Conservation (phyloP, 2,329 filamentous ascomycete genomes). For the Penicillium hordei region DNA sequence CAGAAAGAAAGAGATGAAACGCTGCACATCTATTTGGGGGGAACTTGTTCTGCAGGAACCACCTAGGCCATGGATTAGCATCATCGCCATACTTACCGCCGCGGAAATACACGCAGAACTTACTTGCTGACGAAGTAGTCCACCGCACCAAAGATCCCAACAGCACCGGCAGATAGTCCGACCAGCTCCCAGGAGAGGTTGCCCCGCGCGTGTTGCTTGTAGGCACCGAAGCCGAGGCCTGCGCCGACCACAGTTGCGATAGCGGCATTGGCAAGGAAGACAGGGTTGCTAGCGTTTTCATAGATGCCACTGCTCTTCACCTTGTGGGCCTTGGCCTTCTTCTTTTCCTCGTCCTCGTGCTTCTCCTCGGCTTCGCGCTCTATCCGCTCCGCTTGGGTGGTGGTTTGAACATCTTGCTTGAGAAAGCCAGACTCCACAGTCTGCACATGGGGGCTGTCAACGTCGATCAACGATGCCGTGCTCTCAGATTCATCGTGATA, state of each 20-base stretch:
- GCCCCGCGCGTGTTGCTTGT: slow-evolving; percentile 47
- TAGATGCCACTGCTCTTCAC: slow-evolving; percentile 38
- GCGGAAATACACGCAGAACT: slow-evolving; percentile 19
- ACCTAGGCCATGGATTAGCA: slow-evolving; percentile 36
- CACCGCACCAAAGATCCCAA: slow-evolving; percentile 46
- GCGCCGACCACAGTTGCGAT: slow-evolving; percentile 42
- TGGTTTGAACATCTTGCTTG: slow-evolving; percentile 46
- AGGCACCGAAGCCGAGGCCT: slow-evolving; percentile 49
- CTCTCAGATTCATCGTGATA: slow-evolving; percentile 43
- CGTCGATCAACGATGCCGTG: slow-evolving; percentile 47
- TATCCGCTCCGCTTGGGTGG: slow-evolving; percentile 48
- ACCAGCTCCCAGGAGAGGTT: slow-evolving; percentile 49
- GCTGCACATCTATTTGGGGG: slow-evolving; percentile 43
- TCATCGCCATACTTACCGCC: neutral
- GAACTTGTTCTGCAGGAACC: slow-evolving; percentile 53
- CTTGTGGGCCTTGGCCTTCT: slow-evolving; percentile 33
- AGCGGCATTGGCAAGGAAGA: slow-evolving; percentile 48
- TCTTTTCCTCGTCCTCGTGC: slow-evolving; percentile 22
- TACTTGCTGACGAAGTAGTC: slow-evolving; percentile 54
- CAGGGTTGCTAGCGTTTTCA: slow-evolving; percentile 48
- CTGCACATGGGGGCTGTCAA: slow-evolving; percentile 48
- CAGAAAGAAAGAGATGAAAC: neutral
- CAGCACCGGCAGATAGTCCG: slow-evolving; percentile 43
- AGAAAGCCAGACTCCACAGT: slow-evolving; percentile 45
- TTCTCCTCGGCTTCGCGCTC: slow-evolving; percentile 38